Evolutionary conservation across 352 stramenopile genomes (phyloP), one percentile per base, ranked within the genome.

Genomic region (Pythium folliculosum): DNA sequence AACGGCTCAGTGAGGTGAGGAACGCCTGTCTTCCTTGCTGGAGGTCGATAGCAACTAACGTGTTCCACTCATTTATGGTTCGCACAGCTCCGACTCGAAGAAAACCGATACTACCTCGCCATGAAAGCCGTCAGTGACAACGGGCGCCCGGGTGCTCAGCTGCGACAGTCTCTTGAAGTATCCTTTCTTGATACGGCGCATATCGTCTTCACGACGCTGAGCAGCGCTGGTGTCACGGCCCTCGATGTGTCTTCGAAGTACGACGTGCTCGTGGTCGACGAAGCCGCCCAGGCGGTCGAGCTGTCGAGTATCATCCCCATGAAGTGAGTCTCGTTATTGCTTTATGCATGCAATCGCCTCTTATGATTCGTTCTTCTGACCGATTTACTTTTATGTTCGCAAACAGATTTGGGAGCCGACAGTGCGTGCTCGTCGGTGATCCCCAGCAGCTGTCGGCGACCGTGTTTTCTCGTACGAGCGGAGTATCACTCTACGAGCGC

Each of bases 361-460:
- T n/a, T n/a, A n/a, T n/a, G n/a, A n/a, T n/a, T n/a, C n/a, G n/a
- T n/a, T n/a, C n/a, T n/a, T n/a, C n/a, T n/a, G n/a, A n/a, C n/a
- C n/a, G n/a, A n/a, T n/a, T n/a, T n/a, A n/a, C n/a, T n/a, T n/a
- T n/a, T n/a, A n/a, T n/a, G 35, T 12, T 12, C 35, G 6, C 6
- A 40, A 40, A 40, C 58, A 95, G 87, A 48, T 95, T 97, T 67
- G 90, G 90, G 16, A 95, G 90, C 61, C 85, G 80, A 14, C 90
- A 97, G 63, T 97, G 90, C 49, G 92, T 98, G 14, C 78, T 98
- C 8, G 94, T 98, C 3, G 94, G 94, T 22, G 94, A 98, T 71
- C 94, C 92, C 0, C 92, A 98, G 68, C 94, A 98, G 64, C 77
- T 98, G 19, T 92, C 89, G 38, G 94, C 94, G n/a, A 98, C 94